Conservation (phyloP, 208 protist genomes). For the Porcisia deanei region DNA sequence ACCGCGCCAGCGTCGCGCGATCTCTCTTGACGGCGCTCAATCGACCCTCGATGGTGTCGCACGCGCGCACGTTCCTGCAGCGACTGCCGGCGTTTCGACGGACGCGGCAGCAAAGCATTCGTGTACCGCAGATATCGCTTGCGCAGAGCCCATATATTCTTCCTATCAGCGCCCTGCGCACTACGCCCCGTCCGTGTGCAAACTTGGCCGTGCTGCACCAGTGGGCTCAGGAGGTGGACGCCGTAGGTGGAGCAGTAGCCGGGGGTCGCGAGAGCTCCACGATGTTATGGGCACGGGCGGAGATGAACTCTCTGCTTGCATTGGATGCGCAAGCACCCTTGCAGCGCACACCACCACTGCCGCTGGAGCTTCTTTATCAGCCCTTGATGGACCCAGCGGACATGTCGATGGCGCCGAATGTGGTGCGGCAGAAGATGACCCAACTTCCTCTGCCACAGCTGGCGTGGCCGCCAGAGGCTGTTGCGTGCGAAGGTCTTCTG, state of each 20-base stretch:
- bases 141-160: conserved; percentile 29
- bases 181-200: conserved; percentile 33
- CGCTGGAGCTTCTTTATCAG: conserved; percentile 36
- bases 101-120: conserved; percentile 10
- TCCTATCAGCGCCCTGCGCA: conserved; percentile 9
- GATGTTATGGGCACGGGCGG: conserved; percentile 13
- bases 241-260: conserved; percentile 3
- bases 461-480: conserved; percentile 20
- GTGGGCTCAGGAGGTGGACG: conserved; percentile 27
- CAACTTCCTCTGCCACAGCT: conserved; percentile 20
- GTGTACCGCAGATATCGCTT: conserved; percentile 42
- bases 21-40: conserved; percentile 50
- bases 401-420: conserved; percentile 16
- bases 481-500: conserved; percentile 11
- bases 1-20: conserved; percentile 48
- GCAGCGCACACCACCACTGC: conserved; percentile 2
- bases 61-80: conserved; percentile 44
- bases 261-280: conserved; percentile 11
- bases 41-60: conserved; percentile 18
- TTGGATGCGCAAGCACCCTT: not conserved
- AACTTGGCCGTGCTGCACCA: conserved; percentile 47
- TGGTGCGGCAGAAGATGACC: conserved; percentile 18
- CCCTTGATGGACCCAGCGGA: conserved; percentile 36
- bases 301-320: conserved; percentile 16
- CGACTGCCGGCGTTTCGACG: conserved; percentile 43